Percentiles rank a stretch among this genome's conserved stretches.
Conservation (phyloP, 768 basidiomycete species). For the Suillus subaureus region DNA sequence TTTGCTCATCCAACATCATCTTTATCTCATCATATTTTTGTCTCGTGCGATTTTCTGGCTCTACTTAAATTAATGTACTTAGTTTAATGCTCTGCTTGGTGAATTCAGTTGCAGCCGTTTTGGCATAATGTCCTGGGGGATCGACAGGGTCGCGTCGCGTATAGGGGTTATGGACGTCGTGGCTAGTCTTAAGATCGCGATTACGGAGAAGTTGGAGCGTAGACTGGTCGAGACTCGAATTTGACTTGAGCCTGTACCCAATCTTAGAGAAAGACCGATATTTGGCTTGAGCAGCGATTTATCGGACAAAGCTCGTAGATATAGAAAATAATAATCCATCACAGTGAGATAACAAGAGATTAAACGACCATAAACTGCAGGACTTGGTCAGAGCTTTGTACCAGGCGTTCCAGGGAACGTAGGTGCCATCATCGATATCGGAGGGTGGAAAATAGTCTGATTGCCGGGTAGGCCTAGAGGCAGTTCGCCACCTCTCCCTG, state of each 20-base stretch:
- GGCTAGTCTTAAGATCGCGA: background rate
- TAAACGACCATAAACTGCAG: background rate
- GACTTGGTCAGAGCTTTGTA: conserved; percentile 28
- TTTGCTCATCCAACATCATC: conserved; percentile 9
- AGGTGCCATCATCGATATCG: conserved; percentile 29
- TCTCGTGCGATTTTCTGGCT: conserved; percentile 10
- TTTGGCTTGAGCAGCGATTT: background rate
- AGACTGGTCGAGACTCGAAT: background rate
- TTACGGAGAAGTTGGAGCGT: background rate
- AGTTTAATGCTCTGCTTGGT: conserved; percentile 23
- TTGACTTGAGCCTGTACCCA: background rate
- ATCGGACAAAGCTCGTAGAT: background rate
- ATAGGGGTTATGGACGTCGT: background rate
- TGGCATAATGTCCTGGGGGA: background rate
- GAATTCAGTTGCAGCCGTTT: background rate
- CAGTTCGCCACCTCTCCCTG: conserved; percentile 42
- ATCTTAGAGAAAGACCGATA: background rate
- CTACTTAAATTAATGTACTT: conserved; percentile 28
- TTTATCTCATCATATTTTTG: conserved; percentile 24
- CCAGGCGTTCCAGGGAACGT: conserved; percentile 32
- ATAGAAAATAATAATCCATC: background rate
- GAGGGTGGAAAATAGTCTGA: conserved; percentile 29
- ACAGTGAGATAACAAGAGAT: background rate
- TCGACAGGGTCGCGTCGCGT: background rate
- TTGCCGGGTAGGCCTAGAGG: conserved; percentile 19